Base-by-base conservation (phyloP, 768 basidiomycete genomes). In the Phlebiopsis flavidoalba region DNA sequence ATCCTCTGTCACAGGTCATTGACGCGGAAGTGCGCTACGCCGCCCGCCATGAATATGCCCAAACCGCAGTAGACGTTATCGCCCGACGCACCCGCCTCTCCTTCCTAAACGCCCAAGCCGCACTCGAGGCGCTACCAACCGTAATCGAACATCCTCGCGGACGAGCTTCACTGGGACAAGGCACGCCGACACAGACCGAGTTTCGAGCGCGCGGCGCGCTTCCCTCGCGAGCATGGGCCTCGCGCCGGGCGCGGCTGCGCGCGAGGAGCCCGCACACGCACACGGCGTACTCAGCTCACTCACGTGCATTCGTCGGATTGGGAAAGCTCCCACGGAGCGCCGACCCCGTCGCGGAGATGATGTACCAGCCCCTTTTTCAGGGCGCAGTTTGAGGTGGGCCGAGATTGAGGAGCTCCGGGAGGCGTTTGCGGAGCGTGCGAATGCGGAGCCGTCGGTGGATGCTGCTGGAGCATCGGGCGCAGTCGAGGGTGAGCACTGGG, bases 11-110 rank as follows among this genome's bases (percentile, higher is more conserved):
- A 8, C 65, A 89, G n/a, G 87, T 87, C 80, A 87, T 98, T 71
- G 93, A 97, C 72, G 94, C 93, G 0, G 96, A 99, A 76, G 87
- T 95, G 7, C 85, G 85, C 52, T 97, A 96, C 70, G 94, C 95
- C 0, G 81, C 88, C 21, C 85, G 85, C 14, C 80, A 93, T 71
- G 96, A 99, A 76, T 98, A 96, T 73, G 96, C 95, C 0, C 83
- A 85, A 60, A 95, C 89, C n/a, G 91, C 95, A 11, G 79, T 89
- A 60, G 96, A 99, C 73, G 90, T 98, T 65, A 85, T 98, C 69
- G 92, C 93, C 1, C 88, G 96, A 0, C 88, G 95, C 61, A 90
- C 91, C 10, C 89, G 96, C n/a, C 81, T 99, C 31, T 87, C 91
- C 8, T 98, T 98, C 83, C 85, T 98, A 65, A 95, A 97, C 72